These are phyloP conservation scores for Moelleriella libera DNA, from an alignment of 2,329 filamentous ascomycete species.

Conservation along the genomic window DNA sequence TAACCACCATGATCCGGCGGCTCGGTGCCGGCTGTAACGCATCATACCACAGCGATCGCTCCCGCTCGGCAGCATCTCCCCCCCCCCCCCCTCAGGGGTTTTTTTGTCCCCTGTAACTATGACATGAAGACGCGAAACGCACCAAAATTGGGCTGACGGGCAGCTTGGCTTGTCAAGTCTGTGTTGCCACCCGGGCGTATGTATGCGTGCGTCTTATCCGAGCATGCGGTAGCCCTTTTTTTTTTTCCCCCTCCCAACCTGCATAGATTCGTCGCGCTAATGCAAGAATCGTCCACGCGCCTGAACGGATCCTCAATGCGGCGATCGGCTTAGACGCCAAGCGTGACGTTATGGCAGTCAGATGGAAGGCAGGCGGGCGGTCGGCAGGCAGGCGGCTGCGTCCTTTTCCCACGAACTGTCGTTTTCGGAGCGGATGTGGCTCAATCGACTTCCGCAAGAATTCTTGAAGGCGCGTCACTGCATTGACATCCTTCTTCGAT, in stretches of 20 bases:
- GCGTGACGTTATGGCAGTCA: background rate
- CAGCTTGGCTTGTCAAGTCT: background rate
- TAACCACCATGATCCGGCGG: no score
- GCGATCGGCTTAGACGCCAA: background rate
- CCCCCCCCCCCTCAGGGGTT: background rate
- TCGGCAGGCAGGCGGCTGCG: background rate
- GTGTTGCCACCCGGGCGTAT: background rate
- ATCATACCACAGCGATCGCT: no score
- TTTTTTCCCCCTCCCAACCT: background rate
- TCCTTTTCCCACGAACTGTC: background rate
- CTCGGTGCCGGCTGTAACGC: no score
- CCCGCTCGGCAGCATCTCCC: no score
- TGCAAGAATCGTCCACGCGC: background rate
- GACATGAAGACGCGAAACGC: background rate
- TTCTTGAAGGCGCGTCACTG: no score
- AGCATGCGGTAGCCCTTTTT: background rate
- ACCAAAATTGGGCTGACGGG: background rate
- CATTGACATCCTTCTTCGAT: no score
- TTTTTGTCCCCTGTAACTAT: background rate
- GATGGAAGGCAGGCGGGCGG: background rate
- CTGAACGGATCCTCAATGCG: background rate
- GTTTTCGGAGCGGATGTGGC: no score
- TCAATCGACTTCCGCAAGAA: no score
- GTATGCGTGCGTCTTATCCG: background rate
- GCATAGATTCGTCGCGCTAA: background rate